These are phyloP conservation scores for Xerocomellus chrysenteron DNA, from an alignment of 768 basidiomycete species.

Conservation along the genomic window DNA sequence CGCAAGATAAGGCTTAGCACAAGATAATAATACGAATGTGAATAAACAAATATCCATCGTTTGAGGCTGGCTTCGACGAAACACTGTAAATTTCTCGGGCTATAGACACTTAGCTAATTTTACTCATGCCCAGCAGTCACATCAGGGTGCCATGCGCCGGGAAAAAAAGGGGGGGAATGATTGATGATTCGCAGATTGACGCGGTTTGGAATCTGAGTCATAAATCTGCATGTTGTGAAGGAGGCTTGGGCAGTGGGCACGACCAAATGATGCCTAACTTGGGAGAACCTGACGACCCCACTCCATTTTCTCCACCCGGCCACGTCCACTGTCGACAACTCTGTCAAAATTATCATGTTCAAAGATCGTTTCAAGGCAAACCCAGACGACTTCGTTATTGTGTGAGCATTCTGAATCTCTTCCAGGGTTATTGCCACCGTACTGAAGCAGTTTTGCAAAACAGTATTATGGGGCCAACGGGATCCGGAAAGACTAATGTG, in stretches of 20 bases:
- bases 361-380: slow-evolving; percentile 1
- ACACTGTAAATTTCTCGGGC: too few relatives aligned
- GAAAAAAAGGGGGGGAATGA: neutral
- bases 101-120: neutral
- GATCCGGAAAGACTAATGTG: slow-evolving; percentile 26
- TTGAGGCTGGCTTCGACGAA: too few relatives aligned
- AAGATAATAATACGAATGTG: neutral
- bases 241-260: neutral
- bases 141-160: neutral
- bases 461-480: slow-evolving; percentile 26
- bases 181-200: neutral
- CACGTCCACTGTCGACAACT: neutral
- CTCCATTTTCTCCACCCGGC: neutral
- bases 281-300: neutral
- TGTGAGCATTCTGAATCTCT: slow-evolving; percentile 11
- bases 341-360: neutral
- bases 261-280: neutral
- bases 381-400: slow-evolving; percentile 9
- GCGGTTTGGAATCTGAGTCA: neutral
- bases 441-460: neutral
- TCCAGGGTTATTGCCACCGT: neutral
- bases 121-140: neutral
- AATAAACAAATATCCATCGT: too few relatives aligned
- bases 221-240: too few relatives aligned
- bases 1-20: too few relatives aligned